A percentile compares a stretch with the other conserved stretches of the same genome.
phyloP scores from a whole-genome alignment of 2,329 filamentous ascomycete species.

The Clarireedia hainanense region DNA sequence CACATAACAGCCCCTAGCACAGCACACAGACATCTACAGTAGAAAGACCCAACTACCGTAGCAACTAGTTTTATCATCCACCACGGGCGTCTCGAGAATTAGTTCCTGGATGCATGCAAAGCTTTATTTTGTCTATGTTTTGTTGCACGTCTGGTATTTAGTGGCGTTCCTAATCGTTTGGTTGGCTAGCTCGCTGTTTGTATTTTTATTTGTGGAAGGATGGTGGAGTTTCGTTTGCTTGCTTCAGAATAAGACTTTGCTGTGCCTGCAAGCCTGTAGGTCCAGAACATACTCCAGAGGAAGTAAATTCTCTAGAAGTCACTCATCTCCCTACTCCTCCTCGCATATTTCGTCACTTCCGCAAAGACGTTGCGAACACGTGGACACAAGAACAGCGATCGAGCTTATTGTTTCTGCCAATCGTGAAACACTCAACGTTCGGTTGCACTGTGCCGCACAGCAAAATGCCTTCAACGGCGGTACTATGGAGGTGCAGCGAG shows the following conservation, averaged over 20 bases:
- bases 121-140: background rate
- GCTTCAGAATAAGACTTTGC: background rate
- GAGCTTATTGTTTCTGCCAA: too few relatives aligned
- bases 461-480: too few relatives aligned
- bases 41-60: background rate
- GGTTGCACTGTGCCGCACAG: too few relatives aligned
- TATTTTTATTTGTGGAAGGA: background rate
- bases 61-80: background rate
- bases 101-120: background rate
- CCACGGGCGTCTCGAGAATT: background rate
- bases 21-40: background rate
- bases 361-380: too few relatives aligned
- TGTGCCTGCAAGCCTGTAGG: too few relatives aligned
- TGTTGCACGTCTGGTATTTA: conserved; percentile 1
- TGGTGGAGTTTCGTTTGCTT: background rate
- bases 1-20: background rate
- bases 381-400: too few relatives aligned
- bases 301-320: too few relatives aligned
- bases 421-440: too few relatives aligned
- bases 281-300: too few relatives aligned
- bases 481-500: too few relatives aligned
- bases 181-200: background rate
- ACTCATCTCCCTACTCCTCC: too few relatives aligned
- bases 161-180: background rate
- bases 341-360: too few relatives aligned